Evolutionary conservation across 768 basidiomycete genomes (phyloP).

Genomic region (Mycena epipterygia): DNA sequence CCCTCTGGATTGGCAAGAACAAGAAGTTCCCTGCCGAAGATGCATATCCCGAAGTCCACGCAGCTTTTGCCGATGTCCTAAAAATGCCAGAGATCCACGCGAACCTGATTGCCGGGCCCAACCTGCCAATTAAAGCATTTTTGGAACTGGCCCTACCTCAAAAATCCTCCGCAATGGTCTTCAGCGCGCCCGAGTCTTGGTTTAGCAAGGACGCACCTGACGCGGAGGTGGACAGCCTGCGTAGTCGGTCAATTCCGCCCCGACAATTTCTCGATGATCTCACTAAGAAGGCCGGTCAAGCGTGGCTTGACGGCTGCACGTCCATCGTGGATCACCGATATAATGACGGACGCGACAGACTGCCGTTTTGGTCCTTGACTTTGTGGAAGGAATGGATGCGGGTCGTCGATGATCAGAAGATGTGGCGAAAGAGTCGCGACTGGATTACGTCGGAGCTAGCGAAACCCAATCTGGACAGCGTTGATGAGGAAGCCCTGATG

Average conservation of each 20-base stretch:
- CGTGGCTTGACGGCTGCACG: conserved; percentile 5
- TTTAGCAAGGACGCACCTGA: not conserved
- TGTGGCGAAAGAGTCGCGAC: not conserved
- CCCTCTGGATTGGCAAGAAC: not conserved
- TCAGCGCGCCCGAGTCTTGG: not conserved
- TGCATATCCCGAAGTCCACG: not conserved
- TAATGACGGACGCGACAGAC: not conserved
- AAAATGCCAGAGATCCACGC: not conserved
- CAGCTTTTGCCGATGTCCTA: not conserved
- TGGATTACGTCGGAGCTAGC: not conserved
- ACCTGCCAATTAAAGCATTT: not conserved
- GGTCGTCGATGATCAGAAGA: not conserved
- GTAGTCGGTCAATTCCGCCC: not conserved
- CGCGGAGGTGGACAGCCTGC: not conserved
- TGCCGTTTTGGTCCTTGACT: not conserved
- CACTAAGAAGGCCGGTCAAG: not conserved
- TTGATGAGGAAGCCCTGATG: not conserved
- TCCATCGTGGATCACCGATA: not conserved
- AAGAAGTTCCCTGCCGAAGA: not conserved
- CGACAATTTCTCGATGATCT: not conserved
- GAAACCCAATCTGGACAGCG: not conserved
- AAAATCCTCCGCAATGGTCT: not conserved
- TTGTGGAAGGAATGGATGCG: not conserved
- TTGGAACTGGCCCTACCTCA: not conserved
- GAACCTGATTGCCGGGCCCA: not conserved